phyloP scores from a whole-genome alignment of 2,329 filamentous ascomycete species.

The Apiospora sp. region DNA sequence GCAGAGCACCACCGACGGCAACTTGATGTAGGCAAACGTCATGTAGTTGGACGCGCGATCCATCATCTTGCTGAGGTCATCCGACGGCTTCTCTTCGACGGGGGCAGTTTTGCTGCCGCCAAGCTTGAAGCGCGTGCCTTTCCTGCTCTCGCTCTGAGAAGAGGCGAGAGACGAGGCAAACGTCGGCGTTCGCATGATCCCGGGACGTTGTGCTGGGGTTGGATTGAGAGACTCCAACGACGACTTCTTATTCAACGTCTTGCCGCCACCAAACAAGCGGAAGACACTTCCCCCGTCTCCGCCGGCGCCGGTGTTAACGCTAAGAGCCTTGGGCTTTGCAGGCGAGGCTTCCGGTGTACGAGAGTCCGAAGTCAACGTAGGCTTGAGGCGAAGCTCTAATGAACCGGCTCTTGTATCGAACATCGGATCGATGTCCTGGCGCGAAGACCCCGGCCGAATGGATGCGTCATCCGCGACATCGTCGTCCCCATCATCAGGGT shows the following conservation, averaged over 20 bases:
- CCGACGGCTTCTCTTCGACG: slow-evolving; percentile 71
- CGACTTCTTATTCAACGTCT: slow-evolving; percentile 58
- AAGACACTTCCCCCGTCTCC: slow-evolving; percentile 51
- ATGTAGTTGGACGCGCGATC: slow-evolving; percentile 94
- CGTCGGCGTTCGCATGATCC: slow-evolving; percentile 56
- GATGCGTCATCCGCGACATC: slow-evolving; percentile 54
- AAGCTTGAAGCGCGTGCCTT: slow-evolving; percentile 63
- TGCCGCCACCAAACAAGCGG: slow-evolving; percentile 60
- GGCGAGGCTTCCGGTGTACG: slow-evolving; percentile 43
- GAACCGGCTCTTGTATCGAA: slow-evolving; percentile 73
- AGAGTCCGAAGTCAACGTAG: slow-evolving; percentile 74
- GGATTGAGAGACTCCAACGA: slow-evolving; percentile 64
- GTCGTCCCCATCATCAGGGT: slow-evolving; percentile 57
- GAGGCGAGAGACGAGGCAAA: slow-evolving; percentile 53
- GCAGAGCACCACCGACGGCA: slow-evolving; percentile 93
- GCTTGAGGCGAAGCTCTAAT: slow-evolving; percentile 81
- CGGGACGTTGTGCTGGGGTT: slow-evolving; percentile 49
- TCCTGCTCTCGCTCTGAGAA: slow-evolving; percentile 51
- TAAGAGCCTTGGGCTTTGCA: slow-evolving; percentile 56
- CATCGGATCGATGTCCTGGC: slow-evolving; percentile 58
- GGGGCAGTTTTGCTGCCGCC: slow-evolving; percentile 56
- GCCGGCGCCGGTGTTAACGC: slow-evolving; percentile 55
- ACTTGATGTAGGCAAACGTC: slow-evolving; percentile 94
- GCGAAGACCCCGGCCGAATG: slow-evolving; percentile 45
- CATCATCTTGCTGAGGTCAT: slow-evolving; percentile 98